Conservation (phyloP, 306 rosid genomes). For the Ochetophila trinervis region DNA sequence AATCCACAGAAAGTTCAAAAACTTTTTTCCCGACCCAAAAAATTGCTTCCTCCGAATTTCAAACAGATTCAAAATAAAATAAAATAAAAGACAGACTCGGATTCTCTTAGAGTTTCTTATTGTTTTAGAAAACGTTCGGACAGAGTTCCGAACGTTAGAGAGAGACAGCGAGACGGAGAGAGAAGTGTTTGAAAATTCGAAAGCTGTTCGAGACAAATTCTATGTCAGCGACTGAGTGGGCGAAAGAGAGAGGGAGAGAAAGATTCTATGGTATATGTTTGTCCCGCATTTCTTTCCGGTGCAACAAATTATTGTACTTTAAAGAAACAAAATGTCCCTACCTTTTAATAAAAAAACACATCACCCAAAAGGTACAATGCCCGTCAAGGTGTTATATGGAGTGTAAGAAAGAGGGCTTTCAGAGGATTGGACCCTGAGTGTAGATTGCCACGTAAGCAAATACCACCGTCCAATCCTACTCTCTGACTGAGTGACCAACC, state of each 20-base stretch:
- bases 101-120: slow-evolving; percentile 15
- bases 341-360: accelerated
- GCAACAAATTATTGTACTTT: not conserved
- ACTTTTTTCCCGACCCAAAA: slow-evolving; percentile 20
- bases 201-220: slow-evolving; percentile 66
- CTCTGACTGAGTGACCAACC: slow-evolving; percentile 5
- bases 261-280: not conserved
- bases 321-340: not conserved
- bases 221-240: slow-evolving; percentile 36
- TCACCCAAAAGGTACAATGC: not conserved
- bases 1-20: slow-evolving; percentile 25
- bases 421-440: not conserved
- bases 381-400: too few relatives aligned
- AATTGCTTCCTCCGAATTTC: slow-evolving; percentile 8
- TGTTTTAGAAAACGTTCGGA: slow-evolving; percentile 4
- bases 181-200: slow-evolving; percentile 44
- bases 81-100: not conserved
- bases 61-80: not conserved
- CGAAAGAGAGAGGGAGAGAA: slow-evolving; percentile 15
- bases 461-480: slow-evolving; percentile 22
- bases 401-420: not conserved
- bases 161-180: slow-evolving; percentile 16
- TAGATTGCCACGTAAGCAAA: slow-evolving; percentile 38
- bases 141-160: slow-evolving; percentile 13
- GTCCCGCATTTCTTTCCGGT: not conserved